Conservation (phyloP, 352 stramenopile species). For the Thalassiosira livingstoniorum region DNA sequence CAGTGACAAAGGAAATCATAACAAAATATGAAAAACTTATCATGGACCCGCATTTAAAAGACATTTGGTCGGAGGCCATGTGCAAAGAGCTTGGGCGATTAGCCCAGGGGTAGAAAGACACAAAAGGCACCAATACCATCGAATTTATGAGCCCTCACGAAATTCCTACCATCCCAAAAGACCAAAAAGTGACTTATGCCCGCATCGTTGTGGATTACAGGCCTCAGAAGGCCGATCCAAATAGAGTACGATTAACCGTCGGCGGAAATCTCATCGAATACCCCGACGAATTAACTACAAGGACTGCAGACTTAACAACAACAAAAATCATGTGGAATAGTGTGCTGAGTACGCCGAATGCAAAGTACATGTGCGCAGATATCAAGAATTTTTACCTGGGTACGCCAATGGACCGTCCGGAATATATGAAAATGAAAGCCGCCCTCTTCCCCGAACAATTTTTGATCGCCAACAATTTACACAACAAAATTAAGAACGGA, state of each 20-base stretch:
- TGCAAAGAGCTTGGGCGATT: background rate
- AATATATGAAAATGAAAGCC: constrained; percentile 41
- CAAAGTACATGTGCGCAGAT: constrained; percentile 29
- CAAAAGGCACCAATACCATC: constrained; percentile 1
- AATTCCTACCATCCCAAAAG: background rate
- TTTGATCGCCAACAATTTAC: constrained; percentile 5
- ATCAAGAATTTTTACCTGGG: constrained; percentile 52
- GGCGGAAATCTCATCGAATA: constrained; percentile 23
- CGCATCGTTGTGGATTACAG: constrained; percentile 19
- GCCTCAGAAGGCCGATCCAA: constrained; percentile 20
- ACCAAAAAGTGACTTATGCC: constrained; percentile 13
- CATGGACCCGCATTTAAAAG: background rate
- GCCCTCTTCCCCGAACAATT: constrained; percentile 2
- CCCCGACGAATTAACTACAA: constrained; percentile 10
- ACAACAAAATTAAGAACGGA: constrained; percentile 11
- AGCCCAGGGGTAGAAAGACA: background rate
- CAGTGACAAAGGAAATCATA: too few relatives aligned
- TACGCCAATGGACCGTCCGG: constrained; percentile 29
- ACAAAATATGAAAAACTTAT: background rate
- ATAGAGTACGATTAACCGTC: constrained; percentile 12
- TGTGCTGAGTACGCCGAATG: background rate
- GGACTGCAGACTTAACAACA: constrained; percentile 10
- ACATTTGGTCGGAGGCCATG: background rate
- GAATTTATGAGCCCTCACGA: constrained; percentile 12
- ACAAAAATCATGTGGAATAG: background rate